Percentiles rank a stretch among this genome's conserved stretches.
phyloP scores from a whole-genome alignment of 768 basidiomycete species.

The Antrodiella citrinella region DNA sequence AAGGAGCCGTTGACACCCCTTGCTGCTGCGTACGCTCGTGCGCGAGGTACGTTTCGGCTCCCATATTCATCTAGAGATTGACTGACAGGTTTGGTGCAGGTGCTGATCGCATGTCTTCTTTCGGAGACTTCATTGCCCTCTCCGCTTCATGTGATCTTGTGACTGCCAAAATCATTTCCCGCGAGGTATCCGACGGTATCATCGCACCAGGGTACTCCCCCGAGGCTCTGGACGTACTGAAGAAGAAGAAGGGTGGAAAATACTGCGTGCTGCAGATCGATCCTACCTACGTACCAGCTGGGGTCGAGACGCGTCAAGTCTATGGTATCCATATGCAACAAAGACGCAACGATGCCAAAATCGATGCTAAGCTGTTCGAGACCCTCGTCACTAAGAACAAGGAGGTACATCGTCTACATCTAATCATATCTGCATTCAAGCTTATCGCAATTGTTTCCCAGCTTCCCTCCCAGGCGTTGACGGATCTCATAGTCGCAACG shows the following conservation, averaged over 20 bases:
- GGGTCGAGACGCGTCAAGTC: conserved; percentile 89
- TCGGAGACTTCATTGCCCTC: conserved; percentile 97
- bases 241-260: conserved; percentile 97
- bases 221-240: conserved; percentile 83
- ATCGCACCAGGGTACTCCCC: conserved; percentile 89
- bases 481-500: conserved; percentile 94
- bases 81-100: conserved; percentile 35
- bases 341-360: conserved; percentile 82
- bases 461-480: conserved; percentile 70
- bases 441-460: conserved; percentile 23
- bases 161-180: conserved; percentile 94
- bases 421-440: not conserved
- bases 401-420: conserved; percentile 40
- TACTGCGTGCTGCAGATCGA: conserved; percentile 98
- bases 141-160: conserved; percentile 89
- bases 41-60: conserved; percentile 54
- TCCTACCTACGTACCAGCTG: conserved; percentile 68
- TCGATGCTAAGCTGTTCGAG: conserved; percentile 70
- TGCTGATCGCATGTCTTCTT: conserved; percentile 98
- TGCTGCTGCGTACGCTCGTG: conserved; percentile 91
- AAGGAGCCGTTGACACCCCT: conserved; percentile 84
- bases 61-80: not conserved
- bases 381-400: conserved; percentile 89
- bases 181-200: conserved; percentile 97
- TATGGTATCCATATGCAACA: conserved; percentile 91